phyloP scores from a whole-genome alignment of 2,329 filamentous ascomycete species.

The Penicillium sp. region DNA sequence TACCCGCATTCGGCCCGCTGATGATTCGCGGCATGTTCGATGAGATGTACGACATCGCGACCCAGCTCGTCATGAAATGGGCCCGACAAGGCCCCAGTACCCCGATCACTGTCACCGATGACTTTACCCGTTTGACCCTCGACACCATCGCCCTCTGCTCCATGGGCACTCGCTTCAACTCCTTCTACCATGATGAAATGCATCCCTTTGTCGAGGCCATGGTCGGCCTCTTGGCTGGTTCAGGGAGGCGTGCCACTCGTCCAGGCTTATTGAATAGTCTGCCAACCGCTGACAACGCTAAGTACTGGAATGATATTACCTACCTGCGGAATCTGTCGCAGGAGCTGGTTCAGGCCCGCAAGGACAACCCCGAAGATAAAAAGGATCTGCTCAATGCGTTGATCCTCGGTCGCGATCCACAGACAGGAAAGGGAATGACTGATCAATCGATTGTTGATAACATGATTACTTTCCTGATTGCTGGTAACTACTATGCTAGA shows the following conservation, averaged over 20 bases:
- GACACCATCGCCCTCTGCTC: slow-evolving; percentile 73
- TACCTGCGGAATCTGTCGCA: slow-evolving; percentile 60
- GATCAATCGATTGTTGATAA: slow-evolving; percentile 70
- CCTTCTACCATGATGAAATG: slow-evolving; percentile 69
- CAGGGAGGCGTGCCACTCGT: slow-evolving; percentile 55
- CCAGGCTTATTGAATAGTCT: slow-evolving; percentile 53
- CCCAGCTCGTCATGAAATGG: slow-evolving; percentile 48
- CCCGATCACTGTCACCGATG: slow-evolving; percentile 64
- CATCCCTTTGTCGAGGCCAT: slow-evolving; percentile 74
- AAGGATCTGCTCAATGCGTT: slow-evolving; percentile 73
- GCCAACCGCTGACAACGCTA: slow-evolving; percentile 39
- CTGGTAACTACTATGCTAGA: too few species aligned
- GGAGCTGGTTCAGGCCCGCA: slow-evolving; percentile 65
- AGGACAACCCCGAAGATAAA: slow-evolving; percentile 58
- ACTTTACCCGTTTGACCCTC: slow-evolving; percentile 73
- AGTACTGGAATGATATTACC: slow-evolving; percentile 36
- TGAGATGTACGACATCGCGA: slow-evolving; percentile 46
- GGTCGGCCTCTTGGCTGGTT: slow-evolving; percentile 65
- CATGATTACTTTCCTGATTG: slow-evolving; percentile 73
- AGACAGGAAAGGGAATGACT: slow-evolving; percentile 67
- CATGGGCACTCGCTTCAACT: slow-evolving; percentile 77
- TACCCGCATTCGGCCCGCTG: slow-evolving; percentile 54
- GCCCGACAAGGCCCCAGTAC: slow-evolving; percentile 56
- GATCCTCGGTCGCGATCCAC: slow-evolving; percentile 68
- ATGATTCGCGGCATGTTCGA: slow-evolving; percentile 50